Base-by-base conservation (phyloP, 495 filamentous ascomycete species). In the Penicillium lagena region DNA sequence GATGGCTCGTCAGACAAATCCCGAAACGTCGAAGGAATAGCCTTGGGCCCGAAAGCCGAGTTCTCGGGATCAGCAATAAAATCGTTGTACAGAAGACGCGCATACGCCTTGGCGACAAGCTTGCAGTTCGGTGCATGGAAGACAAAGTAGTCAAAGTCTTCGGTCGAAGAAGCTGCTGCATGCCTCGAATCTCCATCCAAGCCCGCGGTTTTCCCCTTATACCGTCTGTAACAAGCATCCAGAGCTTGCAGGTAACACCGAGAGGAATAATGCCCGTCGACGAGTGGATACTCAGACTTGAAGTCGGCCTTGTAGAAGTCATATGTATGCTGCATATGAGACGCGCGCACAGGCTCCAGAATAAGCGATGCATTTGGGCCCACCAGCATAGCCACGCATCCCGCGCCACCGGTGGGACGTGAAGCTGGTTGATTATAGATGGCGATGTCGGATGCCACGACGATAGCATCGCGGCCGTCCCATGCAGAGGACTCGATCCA, bases 241-340 rank as follows among this genome's bases (percentile, higher is more conserved):
- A 97, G 86, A 30, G 94, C 89, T 72, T 95, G 82, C 46, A 83
- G 94, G 71, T 98, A 98, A 82, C 94, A 98, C 62, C 76, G 81
- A 63, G 95, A 76, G 36, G 90, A 96, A 78, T 81, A 96, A 59
- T 96, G 90, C 40, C 93, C 93, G 61, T 98, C 93, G 31, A 98
- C 91, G 54, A 91, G 80, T 37, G 93, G 93, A 71, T 98, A 98
- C 67, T 98, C 93, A 78, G 87, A 94, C 47, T 90, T 95, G 40
- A 98, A 75, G 65, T 98, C 93, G 56, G 93, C 86, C 82, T 98
- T 98, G 82, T 94, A 98, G 73, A 98, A 98, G 66, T 98, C 93
- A 71, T 97, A 98, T 54, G 86, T 87, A 68, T 98, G 93, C 58
- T 80, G 80, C 78, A 96, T 84, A 75, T 96, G 96, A 58, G 75